Base-by-base conservation (phyloP, 2,329 filamentous ascomycete genomes). In the Fusarium fracticaudum region DNA sequence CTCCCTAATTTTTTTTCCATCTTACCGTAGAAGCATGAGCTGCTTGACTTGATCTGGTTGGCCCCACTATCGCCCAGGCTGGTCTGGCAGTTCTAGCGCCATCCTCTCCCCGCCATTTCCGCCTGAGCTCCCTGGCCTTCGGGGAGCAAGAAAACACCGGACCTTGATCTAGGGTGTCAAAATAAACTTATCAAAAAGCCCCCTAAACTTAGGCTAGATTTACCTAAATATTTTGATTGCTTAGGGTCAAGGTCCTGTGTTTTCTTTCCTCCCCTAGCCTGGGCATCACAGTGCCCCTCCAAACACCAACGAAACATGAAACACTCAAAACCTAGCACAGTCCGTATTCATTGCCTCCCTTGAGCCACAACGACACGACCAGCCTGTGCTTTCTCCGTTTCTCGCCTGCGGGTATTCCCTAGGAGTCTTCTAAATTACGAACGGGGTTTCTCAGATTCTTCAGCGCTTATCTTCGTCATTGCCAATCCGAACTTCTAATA, bases 51-150 rank as follows among this genome's bases (percentile, higher is more conserved):
- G 18, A 50, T 48, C 53, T 71, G 54, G 75, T 77, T 75, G 75
- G 76, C 51, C 67, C 41, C n/a, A 54, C 51, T 29, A 41, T 64
- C 13, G 58, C 57, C 24, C 48, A 47, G 50, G 61, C 67, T 67
- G 58, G 44, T 43, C 48, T 58, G 37, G 47, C 45, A 59, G 41
- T 67, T 66, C 44, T 69, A 72, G 72, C 45, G 71, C 72, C 64
- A 33, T 40, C 33, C 48, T 47, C 59, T 60, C 67, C 72, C 72
- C 72, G 61, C 72, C 68, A 74, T 73, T 73, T 71, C 53, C 53
- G 33, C 64, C 67, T 67, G 40, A 68, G 68, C 53, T 48, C 41
- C 37, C 54, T 45, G 26, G 26, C 26, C 26, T 6, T 26, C 26
- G 26, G 26, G 26, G 26, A 26, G 26, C 26, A n/a, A 29, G 26